Evolutionary conservation across 108 stramenopile species (phyloP).

Genomic region (Cyclotella sp.): DNA sequence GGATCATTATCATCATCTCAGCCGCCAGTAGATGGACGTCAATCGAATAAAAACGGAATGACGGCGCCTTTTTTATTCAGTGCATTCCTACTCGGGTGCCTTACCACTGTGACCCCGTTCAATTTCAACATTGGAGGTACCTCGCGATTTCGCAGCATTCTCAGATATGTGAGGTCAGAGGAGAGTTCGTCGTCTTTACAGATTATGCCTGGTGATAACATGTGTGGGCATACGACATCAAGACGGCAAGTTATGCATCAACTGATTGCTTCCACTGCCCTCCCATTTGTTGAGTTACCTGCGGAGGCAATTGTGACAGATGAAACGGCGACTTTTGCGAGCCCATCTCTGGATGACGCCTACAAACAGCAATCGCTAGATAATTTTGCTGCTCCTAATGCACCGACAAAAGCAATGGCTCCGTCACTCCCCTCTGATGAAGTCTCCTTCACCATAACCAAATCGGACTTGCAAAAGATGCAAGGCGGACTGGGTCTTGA

Average conservation of each 20-base stretch:
- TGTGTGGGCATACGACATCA: background rate
- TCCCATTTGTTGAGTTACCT: background rate
- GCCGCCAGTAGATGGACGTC: background rate
- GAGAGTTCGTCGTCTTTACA: background rate
- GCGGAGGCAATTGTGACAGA: conserved; percentile 63
- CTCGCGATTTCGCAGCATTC: background rate
- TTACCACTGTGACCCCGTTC: background rate
- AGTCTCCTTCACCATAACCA: conserved; percentile 51
- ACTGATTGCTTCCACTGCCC: background rate
- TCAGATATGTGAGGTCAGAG: too few relatives aligned
- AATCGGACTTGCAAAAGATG: conserved; percentile 56
- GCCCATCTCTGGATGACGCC: conserved; percentile 26
- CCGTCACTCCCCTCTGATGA: conserved; percentile 42
- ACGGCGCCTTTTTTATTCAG: background rate
- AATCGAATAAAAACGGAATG: background rate
- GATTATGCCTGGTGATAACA: background rate
- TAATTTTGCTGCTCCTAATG: background rate
- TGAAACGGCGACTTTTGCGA: conserved; percentile 70
- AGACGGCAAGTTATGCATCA: conserved; percentile 29
- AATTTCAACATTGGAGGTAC: background rate
- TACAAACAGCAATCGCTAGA: conserved; percentile 26
- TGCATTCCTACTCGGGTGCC: conserved; percentile 6
- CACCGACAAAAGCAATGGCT: background rate
- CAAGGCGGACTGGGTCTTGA: conserved; percentile 75
- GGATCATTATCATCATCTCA: background rate